A percentile compares a stretch with the other conserved stretches of the same genome.
Conservation (phyloP, 352 stramenopile species). For the Globisporangium canariense region DNA sequence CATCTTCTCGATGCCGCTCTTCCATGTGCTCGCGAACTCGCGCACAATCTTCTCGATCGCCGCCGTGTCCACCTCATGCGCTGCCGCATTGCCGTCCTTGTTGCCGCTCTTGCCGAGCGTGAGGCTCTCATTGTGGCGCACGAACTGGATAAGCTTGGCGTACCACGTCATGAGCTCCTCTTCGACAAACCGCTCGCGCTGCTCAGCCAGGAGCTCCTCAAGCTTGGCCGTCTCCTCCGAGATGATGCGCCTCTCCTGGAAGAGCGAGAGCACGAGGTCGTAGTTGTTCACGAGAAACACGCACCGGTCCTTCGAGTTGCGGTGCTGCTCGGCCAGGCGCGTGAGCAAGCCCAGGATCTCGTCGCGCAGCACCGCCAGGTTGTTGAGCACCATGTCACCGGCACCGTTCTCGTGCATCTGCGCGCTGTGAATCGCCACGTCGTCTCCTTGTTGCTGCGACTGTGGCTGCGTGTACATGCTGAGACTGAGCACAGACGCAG, state of each 20-base stretch:
- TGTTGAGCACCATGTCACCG: constrained; percentile 94
- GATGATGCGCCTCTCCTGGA: constrained; percentile 92
- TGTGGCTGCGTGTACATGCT: constrained; percentile 59
- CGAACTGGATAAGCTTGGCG: constrained; percentile 97
- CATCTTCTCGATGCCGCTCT: constrained; percentile 95
- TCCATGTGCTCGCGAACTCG: constrained; percentile 96
- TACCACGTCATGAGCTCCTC: constrained; percentile 93
- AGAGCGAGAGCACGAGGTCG: constrained; percentile 94
- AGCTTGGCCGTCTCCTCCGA: constrained; percentile 95
- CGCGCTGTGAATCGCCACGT: constrained; percentile 43
- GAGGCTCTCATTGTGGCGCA: constrained; percentile 92
- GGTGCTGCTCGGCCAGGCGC: constrained; percentile 91
- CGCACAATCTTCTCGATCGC: constrained; percentile 93
- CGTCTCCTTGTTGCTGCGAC: constrained; percentile 25
- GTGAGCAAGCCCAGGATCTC: constrained; percentile 78
- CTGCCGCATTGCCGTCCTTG: not conserved
- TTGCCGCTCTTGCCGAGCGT: constrained; percentile 36
- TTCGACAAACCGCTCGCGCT: constrained; percentile 97
- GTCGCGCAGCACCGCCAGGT: constrained; percentile 80
- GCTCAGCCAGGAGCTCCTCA: constrained; percentile 89
- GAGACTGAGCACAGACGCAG: constrained; percentile 94
- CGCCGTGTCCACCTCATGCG: constrained; percentile 71
- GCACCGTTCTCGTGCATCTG: constrained; percentile 82
- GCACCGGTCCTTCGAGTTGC: constrained; percentile 90
- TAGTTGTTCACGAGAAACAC: constrained; percentile 99